phyloP scores from a whole-genome alignment of 2,329 filamentous ascomycete genomes.

The Trichophyton equinum region DNA sequence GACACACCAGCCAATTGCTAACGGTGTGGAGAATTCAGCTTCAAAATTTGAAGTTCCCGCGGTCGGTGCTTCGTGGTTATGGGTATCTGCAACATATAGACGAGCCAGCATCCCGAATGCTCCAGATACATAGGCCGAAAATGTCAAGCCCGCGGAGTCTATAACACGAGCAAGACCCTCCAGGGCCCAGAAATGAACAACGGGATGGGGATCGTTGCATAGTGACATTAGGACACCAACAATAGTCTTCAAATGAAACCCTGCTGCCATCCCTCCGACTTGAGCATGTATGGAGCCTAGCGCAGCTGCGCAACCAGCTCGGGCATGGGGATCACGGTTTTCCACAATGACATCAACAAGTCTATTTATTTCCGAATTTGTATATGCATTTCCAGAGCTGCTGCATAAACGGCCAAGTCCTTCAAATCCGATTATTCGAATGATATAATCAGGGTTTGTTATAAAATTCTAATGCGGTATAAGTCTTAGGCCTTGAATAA shows the following conservation, averaged over 20 bases:
- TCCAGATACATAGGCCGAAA: slow-evolving; percentile 78
- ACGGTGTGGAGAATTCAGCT: slow-evolving; percentile 66
- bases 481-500: background rate
- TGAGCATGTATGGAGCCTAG: slow-evolving; percentile 88
- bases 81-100: slow-evolving; percentile 79
- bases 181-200: slow-evolving; percentile 92
- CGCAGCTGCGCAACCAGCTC: slow-evolving; percentile 88
- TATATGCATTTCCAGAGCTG: slow-evolving; percentile 74
- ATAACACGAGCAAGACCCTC: slow-evolving; percentile 77
- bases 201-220: slow-evolving; percentile 86
- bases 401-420: slow-evolving; percentile 77
- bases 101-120: slow-evolving; percentile 90
- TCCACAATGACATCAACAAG: slow-evolving; percentile 88
- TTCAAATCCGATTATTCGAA: slow-evolving; percentile 74
- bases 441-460: slow-evolving; percentile 68
- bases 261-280: slow-evolving; percentile 93
- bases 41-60: slow-evolving; percentile 82
- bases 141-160: slow-evolving; percentile 84
- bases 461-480: slow-evolving; percentile 48
- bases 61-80: slow-evolving; percentile 71
- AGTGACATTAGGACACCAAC: slow-evolving; percentile 97
- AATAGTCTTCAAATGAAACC: slow-evolving; percentile 91
- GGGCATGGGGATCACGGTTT: slow-evolving; percentile 83
- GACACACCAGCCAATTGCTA: slow-evolving; percentile 74
- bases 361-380: slow-evolving; percentile 77